Evolutionary conservation across 1,284 basidiomycete genomes (phyloP).

Genomic region (Inonotus hispidus): DNA sequence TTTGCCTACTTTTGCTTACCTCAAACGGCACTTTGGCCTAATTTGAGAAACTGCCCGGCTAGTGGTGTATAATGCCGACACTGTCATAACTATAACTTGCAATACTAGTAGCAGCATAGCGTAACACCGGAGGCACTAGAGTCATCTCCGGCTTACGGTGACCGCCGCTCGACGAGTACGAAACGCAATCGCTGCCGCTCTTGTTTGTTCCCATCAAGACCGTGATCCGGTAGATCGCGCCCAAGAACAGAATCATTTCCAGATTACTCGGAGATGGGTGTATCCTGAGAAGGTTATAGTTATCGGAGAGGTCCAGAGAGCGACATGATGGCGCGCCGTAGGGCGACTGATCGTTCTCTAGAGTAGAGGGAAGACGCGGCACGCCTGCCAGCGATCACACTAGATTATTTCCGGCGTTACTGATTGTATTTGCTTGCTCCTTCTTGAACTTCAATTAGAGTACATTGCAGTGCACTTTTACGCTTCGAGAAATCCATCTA

Average conservation of each 20-base stretch:
- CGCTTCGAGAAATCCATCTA: constrained; percentile 5
- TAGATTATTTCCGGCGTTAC: background rate
- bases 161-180: background rate
- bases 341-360: no score
- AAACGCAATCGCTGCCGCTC: background rate
- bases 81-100: background rate
- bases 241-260: background rate
- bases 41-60: background rate
- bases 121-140: no score
- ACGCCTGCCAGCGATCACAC: background rate
- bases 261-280: background rate
- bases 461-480: background rate
- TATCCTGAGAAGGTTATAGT: background rate
- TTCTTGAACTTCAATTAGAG: background rate
- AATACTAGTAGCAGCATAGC: background rate
- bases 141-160: background rate
- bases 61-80: background rate
- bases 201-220: background rate
- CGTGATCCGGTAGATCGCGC: constrained; percentile 6
- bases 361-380: background rate
- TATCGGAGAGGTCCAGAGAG: no score
- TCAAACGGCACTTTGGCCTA: background rate
- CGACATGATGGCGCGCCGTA: no score
- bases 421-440: background rate
- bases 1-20: background rate